A percentile compares a stretch with the other conserved stretches of the same genome.
Conservation (phyloP, 2,329 filamentous ascomycete genomes). For the Alternaria ethzedia region DNA sequence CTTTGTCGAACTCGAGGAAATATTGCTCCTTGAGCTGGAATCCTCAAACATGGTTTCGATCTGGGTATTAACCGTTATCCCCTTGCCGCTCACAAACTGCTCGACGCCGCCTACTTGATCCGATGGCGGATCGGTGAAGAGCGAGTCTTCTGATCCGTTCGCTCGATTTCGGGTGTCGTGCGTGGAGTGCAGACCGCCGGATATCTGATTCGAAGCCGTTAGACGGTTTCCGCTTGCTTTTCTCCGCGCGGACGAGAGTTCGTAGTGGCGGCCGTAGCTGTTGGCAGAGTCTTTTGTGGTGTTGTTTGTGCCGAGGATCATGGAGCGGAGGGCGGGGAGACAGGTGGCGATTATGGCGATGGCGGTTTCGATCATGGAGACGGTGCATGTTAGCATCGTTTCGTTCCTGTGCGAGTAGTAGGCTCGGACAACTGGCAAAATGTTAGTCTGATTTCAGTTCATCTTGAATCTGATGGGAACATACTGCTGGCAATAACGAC, state of each 20-base stretch:
- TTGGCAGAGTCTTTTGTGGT: slow-evolving; percentile 20
- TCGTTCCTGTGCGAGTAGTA: slow-evolving; percentile 26
- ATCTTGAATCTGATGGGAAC: neutral
- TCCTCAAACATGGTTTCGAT: slow-evolving; percentile 17
- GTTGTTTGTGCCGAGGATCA: slow-evolving; percentile 24
- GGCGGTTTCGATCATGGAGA: slow-evolving; percentile 35
- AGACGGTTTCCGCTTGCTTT: slow-evolving; percentile 14
- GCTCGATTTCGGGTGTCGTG: slow-evolving; percentile 1
- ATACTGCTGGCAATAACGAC: slow-evolving; percentile 32
- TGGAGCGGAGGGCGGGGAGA: slow-evolving; percentile 40
- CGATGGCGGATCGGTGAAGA: slow-evolving; percentile 10
- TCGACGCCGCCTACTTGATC: neutral
- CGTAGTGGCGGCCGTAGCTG: slow-evolving; percentile 33
- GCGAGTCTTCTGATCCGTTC: slow-evolving; percentile 23
- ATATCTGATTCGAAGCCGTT: neutral
- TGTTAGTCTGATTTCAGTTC: slow-evolving; percentile 1
- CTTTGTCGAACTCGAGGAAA: slow-evolving; percentile 1
- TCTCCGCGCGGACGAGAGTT: slow-evolving; percentile 24
- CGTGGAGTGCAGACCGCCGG: slow-evolving; percentile 1
- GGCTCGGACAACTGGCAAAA: slow-evolving; percentile 25
- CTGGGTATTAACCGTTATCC: slow-evolving; percentile 20
- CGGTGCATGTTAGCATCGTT: slow-evolving; percentile 32
- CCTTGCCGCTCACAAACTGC: slow-evolving; percentile 1
- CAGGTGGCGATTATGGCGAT: slow-evolving; percentile 52
- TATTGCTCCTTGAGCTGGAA: neutral